Evolutionary conservation across 1,284 basidiomycete genomes (phyloP), one percentile per base, ranked within the genome.

Genomic region (Ustanciosporium gigantosporum): DNA sequence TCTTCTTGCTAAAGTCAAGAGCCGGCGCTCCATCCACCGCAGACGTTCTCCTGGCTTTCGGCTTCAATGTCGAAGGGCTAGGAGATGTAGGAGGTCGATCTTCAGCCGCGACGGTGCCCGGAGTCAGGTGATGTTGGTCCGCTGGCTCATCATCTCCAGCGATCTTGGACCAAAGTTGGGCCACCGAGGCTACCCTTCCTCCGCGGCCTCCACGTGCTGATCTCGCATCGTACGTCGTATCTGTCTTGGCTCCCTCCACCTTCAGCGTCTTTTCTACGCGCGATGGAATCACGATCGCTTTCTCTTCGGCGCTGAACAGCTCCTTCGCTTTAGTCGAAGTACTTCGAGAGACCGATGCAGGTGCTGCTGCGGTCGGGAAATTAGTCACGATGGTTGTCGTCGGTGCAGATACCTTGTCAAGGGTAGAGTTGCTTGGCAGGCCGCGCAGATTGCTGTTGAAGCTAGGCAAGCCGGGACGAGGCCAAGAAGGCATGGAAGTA

Each of bases 131-230:
- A n/a, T n/a, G n/a, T n/a, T n/a, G n/a, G n/a, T 19, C 35, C 19
- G 4, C 23, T 31, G 3, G 23, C 11, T 61, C 64, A 6, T 49
- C 62, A 16, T 66, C 68, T 5, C 60, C 61, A 6, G 62, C 66
- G 20, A 69, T 76, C 31, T 57, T 65, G 21, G 86, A 83, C 88
- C 88, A 90, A 20, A 90, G 79, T 4, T 86, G 82, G 1, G 87
- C 84, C 2, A 88, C 87, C 5, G 87, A 82, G 2, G 87, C 82
- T 14, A 90, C 89, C 41, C 83, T 83, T 9, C 88, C 89, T 1
- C 88, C 88, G 41, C 82, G 80, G 2, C 89, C 89, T 3, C 89
- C 88, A 20, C 88, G 83, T 9, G 88, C 88, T 31, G 87, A 88
- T 5, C 86, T 84, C 17, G 87, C 77, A 67, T 89, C 85, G 72